These are phyloP conservation scores for Leccinum sublutescens DNA, from an alignment of 768 basidiomycete genomes.

Conservation along the genomic window DNA sequence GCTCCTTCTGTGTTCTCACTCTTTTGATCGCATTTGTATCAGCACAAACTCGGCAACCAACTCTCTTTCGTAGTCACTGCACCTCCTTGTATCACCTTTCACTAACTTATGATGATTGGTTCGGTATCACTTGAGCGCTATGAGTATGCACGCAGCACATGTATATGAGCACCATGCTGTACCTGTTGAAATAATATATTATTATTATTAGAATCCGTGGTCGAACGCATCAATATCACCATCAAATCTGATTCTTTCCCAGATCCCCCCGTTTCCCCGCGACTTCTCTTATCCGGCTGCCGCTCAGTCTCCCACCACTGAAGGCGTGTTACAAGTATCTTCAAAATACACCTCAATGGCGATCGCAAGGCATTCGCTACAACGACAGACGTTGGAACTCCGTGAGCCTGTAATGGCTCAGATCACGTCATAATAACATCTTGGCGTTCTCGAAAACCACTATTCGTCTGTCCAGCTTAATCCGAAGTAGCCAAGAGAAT, in stretches of 20 bases:
- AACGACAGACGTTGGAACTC: not conserved
- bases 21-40: slow-evolving; percentile 27
- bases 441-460: not conserved
- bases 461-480: not conserved
- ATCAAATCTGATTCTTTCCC: not conserved
- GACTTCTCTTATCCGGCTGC: not conserved
- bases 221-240: not conserved
- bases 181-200: not conserved
- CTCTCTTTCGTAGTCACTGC: not conserved
- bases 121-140: not conserved
- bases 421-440: not conserved
- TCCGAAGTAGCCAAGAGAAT: not conserved
- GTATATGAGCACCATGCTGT: not conserved
- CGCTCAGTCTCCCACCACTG: not conserved
- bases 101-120: slow-evolving; percentile 20
- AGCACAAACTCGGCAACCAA: slow-evolving; percentile 15
- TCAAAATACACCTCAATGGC: not conserved
- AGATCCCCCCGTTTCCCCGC: not conserved
- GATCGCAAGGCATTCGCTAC: not conserved
- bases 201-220: not conserved
- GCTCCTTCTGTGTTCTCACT: not conserved
- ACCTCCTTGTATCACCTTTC: slow-evolving; percentile 20
- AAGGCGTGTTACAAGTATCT: not conserved
- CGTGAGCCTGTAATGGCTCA: not conserved
- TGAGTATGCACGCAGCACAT: slow-evolving; percentile 7